A percentile compares a stretch with the other conserved stretches of the same genome.
Evolutionary conservation across 352 stramenopile genomes (phyloP).

Genomic region (Pythium angustatum): DNA sequence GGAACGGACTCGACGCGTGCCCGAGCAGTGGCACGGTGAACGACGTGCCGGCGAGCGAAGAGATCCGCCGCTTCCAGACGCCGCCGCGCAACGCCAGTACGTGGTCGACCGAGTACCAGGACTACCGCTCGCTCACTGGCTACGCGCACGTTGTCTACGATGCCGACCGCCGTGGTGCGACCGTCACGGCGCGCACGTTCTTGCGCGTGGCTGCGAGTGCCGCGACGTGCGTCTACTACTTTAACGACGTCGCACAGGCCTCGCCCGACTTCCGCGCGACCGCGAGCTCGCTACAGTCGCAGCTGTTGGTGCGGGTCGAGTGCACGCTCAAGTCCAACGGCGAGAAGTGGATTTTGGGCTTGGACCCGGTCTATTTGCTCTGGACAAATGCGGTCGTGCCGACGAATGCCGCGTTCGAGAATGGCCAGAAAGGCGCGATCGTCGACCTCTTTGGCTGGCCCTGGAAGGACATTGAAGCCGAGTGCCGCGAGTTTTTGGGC

Average conservation of each 20-base stretch:
- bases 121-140: constrained; percentile 39
- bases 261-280: constrained; percentile 29
- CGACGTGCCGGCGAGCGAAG: constrained; percentile 16
- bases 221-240: constrained; percentile 41
- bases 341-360: constrained; percentile 36
- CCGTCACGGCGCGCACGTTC: constrained; percentile 40
- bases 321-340: constrained; percentile 34
- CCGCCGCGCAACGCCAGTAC: constrained; percentile 38
- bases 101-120: constrained; percentile 41
- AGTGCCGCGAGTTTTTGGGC: constrained; percentile 59
- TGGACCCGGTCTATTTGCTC: constrained; percentile 71
- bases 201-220: constrained; percentile 39
- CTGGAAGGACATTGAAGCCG: constrained; percentile 60
- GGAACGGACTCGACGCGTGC: constrained; percentile 17
- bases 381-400: constrained; percentile 49
- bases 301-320: constrained; percentile 36
- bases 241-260: constrained; percentile 32
- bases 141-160: constrained; percentile 51
- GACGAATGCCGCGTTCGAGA: constrained; percentile 34
- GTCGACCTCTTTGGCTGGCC: constrained; percentile 75
- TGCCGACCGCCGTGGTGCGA: constrained; percentile 34
- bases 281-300: constrained; percentile 28
- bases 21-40: constrained; percentile 5
- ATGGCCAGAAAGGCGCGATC: constrained; percentile 60
- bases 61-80: constrained; percentile 50